Base-by-base conservation (phyloP, 2,329 filamentous ascomycete species). In the Lachnellula hyalina region DNA sequence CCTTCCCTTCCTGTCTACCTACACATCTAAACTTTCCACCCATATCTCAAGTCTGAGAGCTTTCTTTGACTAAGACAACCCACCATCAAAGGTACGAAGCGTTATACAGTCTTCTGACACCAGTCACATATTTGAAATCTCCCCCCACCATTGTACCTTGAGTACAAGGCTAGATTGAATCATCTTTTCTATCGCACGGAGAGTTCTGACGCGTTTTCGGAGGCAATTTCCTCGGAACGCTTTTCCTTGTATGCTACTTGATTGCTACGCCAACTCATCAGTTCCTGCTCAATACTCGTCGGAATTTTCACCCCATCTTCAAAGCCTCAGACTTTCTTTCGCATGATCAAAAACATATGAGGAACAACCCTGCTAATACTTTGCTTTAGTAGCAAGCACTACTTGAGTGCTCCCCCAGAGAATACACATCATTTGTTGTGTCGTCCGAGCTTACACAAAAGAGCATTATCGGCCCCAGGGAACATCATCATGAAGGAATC, bases 391-490 rank as follows among this genome's bases (percentile, higher is more conserved):
- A 47, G 44, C 23, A 47, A 47, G 44, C 25, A 47, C 21, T 53
- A 53, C 28, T 19, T 53, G 21, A 53, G 51, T 41, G 51, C 51
- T 53, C 51, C 51, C 11, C 23, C 47, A 15, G 51, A 53, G 17
- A 21, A 40, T 32, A 47, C 21, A 32, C n/a, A 47, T 23, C 17
- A 21, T 7, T n/a, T 15, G 21, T 32, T 47, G 25, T 17, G 23
- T 7, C 21, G n/a, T 47, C 23, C 44, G 44, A 47, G 23, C 14
- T 34, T 23, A 32, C 44, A 47, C 23, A 25, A 32, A 17, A 21
- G 44, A 32, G 56, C 60, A 17, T 41, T 63, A 1, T 67, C 65
- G 2, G 63, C 62, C 15, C 65, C 65, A 1, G 58, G 61, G 28
- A 36, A 60, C 14, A 57, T 54, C 44, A 49, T 42, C 15, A 58